Evolutionary conservation across 2,329 filamentous ascomycete species (phyloP).

Genomic region (Knufia petricola): DNA sequence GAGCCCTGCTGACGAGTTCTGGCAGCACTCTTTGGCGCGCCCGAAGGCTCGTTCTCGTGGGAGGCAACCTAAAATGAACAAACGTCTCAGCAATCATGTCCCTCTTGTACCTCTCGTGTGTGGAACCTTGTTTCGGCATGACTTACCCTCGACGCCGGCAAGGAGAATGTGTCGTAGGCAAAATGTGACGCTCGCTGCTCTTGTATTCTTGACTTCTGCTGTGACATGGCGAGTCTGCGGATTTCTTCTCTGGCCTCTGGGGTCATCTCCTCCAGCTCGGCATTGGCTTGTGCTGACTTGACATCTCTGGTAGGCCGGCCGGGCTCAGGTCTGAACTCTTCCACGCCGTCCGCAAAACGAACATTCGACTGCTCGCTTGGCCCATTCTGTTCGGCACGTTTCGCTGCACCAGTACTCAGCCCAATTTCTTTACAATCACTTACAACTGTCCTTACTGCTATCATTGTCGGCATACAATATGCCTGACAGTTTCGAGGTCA

Average conservation of each 20-base stretch:
- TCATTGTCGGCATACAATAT: slow-evolving; percentile 22
- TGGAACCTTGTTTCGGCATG: not conserved
- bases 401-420: not conserved
- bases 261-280: slow-evolving; percentile 24
- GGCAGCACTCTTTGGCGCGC: slow-evolving; percentile 46
- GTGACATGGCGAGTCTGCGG: slow-evolving; percentile 58
- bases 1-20: slow-evolving; percentile 46
- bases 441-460: slow-evolving; percentile 16
- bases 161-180: slow-evolving; percentile 80
- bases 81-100: not conserved
- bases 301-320: slow-evolving; percentile 25
- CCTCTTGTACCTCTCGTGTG: not conserved
- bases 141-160: slow-evolving; percentile 50
- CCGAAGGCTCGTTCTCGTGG: slow-evolving; percentile 51
- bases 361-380: slow-evolving; percentile 13
- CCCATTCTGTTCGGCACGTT: not conserved
- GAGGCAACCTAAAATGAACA: slow-evolving; percentile 26
- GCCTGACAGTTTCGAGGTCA: slow-evolving; percentile 21
- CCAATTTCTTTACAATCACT: not conserved
- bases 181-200: slow-evolving; percentile 76
- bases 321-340: slow-evolving; percentile 19
- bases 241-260: slow-evolving; percentile 53
- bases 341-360: not conserved
- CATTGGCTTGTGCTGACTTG: slow-evolving; percentile 24
- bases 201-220: slow-evolving; percentile 69